Conservation (phyloP, 1,139 yeast species). For the Keqinozyma sinolaborantium region DNA sequence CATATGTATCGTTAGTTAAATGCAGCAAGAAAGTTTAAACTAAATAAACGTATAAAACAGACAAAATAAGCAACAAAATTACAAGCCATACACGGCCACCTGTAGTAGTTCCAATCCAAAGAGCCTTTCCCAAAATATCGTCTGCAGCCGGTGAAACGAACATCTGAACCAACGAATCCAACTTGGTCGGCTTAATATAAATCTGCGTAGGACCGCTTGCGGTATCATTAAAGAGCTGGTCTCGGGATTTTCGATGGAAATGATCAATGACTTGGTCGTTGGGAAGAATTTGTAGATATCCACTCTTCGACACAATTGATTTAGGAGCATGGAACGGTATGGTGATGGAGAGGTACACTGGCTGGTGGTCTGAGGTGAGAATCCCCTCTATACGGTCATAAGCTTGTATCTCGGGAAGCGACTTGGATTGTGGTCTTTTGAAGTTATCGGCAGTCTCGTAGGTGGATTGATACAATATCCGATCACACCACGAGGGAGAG, state of each 20-base stretch:
- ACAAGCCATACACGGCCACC: slow-evolving; percentile 32
- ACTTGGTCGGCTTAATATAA: slow-evolving; percentile 39
- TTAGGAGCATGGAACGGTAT: slow-evolving; percentile 44
- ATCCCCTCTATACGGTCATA: slow-evolving; percentile 40
- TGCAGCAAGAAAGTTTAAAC: too few species aligned
- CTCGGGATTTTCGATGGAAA: slow-evolving; percentile 11
- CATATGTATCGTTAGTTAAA: too few species aligned
- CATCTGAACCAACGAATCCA: slow-evolving; percentile 29
- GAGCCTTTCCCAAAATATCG: slow-evolving; percentile 30
- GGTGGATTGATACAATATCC: slow-evolving; percentile 58
- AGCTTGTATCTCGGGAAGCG: slow-evolving; percentile 23
- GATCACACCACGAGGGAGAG: slow-evolving; percentile 87
- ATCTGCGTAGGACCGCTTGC: slow-evolving; percentile 43
- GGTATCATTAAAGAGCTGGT: slow-evolving; percentile 11
- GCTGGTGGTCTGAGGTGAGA: slow-evolving; percentile 41
- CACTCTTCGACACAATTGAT: slow-evolving; percentile 34
- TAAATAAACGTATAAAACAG: slow-evolving; percentile 2
- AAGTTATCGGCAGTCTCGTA: slow-evolving; percentile 21
- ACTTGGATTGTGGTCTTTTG: slow-evolving; percentile 2
- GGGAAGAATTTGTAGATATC: slow-evolving; percentile 39
- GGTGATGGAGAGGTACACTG: slow-evolving; percentile 39
- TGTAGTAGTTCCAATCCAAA: slow-evolving; percentile 37
- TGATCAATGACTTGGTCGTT: slow-evolving; percentile 19
- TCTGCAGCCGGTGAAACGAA: slow-evolving; percentile 31
- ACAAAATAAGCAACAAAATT: slow-evolving; percentile 3